Evolutionary conservation across 768 basidiomycete genomes (phyloP).

Genomic region (Rickenella mellea): DNA sequence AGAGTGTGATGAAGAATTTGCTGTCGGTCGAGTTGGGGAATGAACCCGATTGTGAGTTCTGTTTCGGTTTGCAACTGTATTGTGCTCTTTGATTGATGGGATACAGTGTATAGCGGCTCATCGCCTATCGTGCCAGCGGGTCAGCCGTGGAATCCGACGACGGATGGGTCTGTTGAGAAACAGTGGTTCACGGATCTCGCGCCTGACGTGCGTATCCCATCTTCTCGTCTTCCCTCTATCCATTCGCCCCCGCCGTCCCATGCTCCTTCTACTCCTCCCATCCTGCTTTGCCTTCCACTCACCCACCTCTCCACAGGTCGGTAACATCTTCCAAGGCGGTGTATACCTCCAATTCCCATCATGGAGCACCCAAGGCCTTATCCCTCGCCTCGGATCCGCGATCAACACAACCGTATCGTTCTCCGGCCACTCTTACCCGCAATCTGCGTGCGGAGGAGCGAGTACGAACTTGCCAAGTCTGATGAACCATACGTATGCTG

Average conservation of each 20-base stretch:
- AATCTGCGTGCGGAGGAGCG: conserved; percentile 27
- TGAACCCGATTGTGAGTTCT: conserved; percentile 26
- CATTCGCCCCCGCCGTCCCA: no score
- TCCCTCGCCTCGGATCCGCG: conserved; percentile 19
- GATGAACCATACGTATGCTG: conserved; percentile 26
- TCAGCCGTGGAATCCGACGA: conserved; percentile 20
- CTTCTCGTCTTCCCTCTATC: no score
- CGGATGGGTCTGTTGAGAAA: conserved; percentile 23
- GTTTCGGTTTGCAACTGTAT: not conserved
- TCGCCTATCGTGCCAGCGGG: conserved; percentile 23
- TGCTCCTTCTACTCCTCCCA: no score
- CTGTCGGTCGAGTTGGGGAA: conserved; percentile 28
- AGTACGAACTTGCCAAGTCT: conserved; percentile 23
- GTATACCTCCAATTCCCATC: conserved; percentile 21
- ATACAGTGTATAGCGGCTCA: conserved; percentile 20
- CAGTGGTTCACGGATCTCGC: conserved; percentile 22
- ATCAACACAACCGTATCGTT: conserved; percentile 21
- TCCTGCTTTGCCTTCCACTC: no score
- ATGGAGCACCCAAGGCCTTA: conserved; percentile 22
- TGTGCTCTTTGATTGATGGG: not conserved
- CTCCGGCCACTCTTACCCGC: conserved; percentile 27
- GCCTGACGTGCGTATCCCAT: conserved; percentile 19
- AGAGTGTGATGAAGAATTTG: conserved; percentile 22
- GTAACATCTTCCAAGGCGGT: conserved; percentile 26
- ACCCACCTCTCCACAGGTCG: conserved; percentile 20